phyloP scores from a whole-genome alignment of 2,329 filamentous ascomycete genomes.

The Thelonectria discophora region DNA sequence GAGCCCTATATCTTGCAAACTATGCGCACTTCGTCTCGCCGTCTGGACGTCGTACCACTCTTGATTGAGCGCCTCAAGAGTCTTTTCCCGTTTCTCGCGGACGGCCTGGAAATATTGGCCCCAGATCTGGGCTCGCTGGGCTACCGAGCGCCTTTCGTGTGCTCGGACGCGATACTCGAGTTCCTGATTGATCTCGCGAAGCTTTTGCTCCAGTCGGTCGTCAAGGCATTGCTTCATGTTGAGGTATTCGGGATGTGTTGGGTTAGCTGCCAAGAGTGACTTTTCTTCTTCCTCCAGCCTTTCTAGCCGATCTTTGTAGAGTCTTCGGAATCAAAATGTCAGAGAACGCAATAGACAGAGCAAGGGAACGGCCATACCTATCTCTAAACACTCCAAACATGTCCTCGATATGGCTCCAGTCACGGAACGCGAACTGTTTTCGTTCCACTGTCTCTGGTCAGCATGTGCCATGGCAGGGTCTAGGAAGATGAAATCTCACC shows the following conservation, averaged over 20 bases:
- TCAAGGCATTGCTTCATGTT: conserved; percentile 90
- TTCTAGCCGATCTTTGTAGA: conserved; percentile 88
- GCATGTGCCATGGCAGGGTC: conserved; percentile 25
- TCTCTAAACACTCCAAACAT: conserved; percentile 89
- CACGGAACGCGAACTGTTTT: conserved; percentile 82
- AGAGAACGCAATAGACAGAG: conserved; percentile 28
- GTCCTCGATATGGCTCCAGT: conserved; percentile 82
- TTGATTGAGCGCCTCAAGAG: conserved; percentile 82
- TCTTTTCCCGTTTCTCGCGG: conserved; percentile 81
- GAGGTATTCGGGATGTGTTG: conserved; percentile 90
- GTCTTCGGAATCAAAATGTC: conserved; percentile 56
- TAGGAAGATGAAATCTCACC: conserved; percentile 50
- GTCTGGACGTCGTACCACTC: conserved; percentile 94
- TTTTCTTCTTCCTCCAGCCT: conserved; percentile 77
- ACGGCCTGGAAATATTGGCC: conserved; percentile 90
- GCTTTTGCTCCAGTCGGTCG: conserved; percentile 80
- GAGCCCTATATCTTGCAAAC: conserved; percentile 82
- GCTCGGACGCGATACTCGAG: conserved; percentile 78
- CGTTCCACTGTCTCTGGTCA: conserved; percentile 68
- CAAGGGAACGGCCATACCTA: conserved; percentile 61
- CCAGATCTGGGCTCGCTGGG: conserved; percentile 85
- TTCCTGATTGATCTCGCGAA: conserved; percentile 78
- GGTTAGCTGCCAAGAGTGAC: conserved; percentile 65
- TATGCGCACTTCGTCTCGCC: conserved; percentile 82
- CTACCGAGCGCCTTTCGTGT: conserved; percentile 77